Evolutionary conservation across 139 green algal species (phyloP).

Genomic region (Diplosphaera chodatii): DNA sequence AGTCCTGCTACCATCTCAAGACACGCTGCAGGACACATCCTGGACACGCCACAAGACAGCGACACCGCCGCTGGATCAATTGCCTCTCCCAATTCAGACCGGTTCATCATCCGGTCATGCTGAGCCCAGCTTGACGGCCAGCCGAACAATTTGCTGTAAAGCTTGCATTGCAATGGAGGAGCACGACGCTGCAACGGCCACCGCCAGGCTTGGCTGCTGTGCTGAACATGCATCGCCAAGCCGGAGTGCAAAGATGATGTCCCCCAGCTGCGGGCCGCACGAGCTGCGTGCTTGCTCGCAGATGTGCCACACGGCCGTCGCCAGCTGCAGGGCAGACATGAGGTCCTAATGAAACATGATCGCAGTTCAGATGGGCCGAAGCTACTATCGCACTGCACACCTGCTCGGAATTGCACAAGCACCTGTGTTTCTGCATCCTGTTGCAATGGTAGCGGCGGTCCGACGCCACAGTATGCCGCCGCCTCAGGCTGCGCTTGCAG

Average conservation of each 20-base stretch:
- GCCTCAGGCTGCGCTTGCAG: background rate
- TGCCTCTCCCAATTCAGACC: no score
- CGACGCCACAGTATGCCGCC: background rate
- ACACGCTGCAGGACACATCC: no score
- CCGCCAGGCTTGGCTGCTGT: background rate
- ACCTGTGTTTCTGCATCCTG: background rate
- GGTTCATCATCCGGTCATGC: no score
- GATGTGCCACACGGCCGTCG: background rate
- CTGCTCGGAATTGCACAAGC: no score
- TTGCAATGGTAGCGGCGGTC: background rate
- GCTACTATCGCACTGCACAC: no score
- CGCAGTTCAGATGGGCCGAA: no score
- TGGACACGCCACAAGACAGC: no score
- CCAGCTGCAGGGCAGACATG: no score
- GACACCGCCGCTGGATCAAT: no score
- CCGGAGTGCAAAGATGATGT: background rate
- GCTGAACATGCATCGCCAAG: no score
- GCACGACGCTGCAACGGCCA: background rate
- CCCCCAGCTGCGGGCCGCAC: background rate
- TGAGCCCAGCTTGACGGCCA: background rate
- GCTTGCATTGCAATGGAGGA: background rate
- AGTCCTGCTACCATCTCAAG: no score
- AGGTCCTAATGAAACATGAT: no score
- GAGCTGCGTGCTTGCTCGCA: background rate
- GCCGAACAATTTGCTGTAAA: background rate